Base-by-base conservation (phyloP, 305 asterid species). In the Euphrasia arctica region DNA sequence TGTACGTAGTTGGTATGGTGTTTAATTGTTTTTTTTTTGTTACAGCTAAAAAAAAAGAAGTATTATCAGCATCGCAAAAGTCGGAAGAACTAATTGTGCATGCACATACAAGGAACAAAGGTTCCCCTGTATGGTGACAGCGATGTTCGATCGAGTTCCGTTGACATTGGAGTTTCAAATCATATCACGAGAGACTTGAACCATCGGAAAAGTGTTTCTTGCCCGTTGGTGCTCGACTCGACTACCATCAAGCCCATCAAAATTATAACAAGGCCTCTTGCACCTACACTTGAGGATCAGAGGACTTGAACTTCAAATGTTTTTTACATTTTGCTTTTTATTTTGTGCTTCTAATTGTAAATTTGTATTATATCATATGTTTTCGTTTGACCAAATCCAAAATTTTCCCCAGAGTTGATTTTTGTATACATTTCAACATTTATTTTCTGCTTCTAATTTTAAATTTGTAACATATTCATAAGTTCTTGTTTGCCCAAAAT, bases 111-210 rank as follows among this genome's bases (percentile, higher is more conserved):
- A 78, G 95, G 95, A 57, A 80, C 84, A 3, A 80, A 72, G 73
- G 86, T 92, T 29, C 98, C 97, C 4, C 60, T 92, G n/a, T 92
- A 92, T 43, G 98, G 98, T 25, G 98, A 75, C 27, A 75, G 72
- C 2, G 85, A 68, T 2, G 79, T 87, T 18, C 22, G 22, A 18
- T 56, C 72, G 79, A 70, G 79, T 87, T 68, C 97, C 98, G 2
- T 66, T 87, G 73, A 79, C 66, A 4, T 56, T 92, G 71, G 84
- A 82, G 62, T 85, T 92, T 65, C 90, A 76, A 54, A 62, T 92
- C 60, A 69, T 67, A 34, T 78, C 98, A 1, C 66, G 72, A 9
- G 97, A 97, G 18, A 18, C 87, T 87, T 42, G 11, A 81, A 67
- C 74, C 89, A 84, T 49, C 73, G 76, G 22, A 72, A 47, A 60